Percentiles rank a stretch among this genome's conserved stretches.
These are phyloP conservation scores for Cardamine occulta DNA, from an alignment of 345 rosid species.

Conservation along the genomic window DNA sequence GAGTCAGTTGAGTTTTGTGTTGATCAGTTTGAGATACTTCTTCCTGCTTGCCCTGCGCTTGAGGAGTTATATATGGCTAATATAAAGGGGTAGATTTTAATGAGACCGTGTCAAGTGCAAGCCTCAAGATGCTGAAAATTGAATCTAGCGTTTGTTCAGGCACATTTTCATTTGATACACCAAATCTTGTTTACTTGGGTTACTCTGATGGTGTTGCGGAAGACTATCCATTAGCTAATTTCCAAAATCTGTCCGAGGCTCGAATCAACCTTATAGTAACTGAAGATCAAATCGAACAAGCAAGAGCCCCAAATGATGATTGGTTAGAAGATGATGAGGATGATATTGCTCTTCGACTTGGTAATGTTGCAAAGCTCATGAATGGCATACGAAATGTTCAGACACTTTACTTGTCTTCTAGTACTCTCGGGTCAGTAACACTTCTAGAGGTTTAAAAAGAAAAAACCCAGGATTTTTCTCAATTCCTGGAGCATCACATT, in stretches of 20 bases:
- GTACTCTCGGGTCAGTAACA: conserved; percentile 3
- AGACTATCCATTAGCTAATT: background rate
- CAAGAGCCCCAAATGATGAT: conserved; percentile 11
- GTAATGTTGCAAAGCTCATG: conserved; percentile 21
- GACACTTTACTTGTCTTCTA: background rate
- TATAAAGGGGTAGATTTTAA: background rate
- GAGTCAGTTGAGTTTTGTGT: background rate
- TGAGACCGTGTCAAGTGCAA: conserved; percentile 2
- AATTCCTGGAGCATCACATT: background rate
- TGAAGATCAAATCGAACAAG: conserved; percentile 5
- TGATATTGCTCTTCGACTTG: background rate
- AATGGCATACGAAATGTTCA: conserved; percentile 21
- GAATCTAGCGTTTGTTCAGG: background rate
- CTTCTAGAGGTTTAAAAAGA: too few species aligned
- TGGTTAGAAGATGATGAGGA: background rate
- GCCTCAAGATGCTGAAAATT: background rate
- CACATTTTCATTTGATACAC: conserved; percentile 5
- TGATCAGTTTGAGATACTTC: background rate
- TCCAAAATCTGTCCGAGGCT: background rate
- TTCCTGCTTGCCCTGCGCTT: conserved; percentile 20
- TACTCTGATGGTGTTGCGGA: conserved; percentile 3
- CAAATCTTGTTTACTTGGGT: background rate
- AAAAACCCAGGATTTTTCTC: background rate
- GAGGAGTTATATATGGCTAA: conserved; percentile 1
- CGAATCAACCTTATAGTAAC: background rate